phyloP scores from a whole-genome alignment of 441 rosid genomes.

The Theobroma grandiflorum region DNA sequence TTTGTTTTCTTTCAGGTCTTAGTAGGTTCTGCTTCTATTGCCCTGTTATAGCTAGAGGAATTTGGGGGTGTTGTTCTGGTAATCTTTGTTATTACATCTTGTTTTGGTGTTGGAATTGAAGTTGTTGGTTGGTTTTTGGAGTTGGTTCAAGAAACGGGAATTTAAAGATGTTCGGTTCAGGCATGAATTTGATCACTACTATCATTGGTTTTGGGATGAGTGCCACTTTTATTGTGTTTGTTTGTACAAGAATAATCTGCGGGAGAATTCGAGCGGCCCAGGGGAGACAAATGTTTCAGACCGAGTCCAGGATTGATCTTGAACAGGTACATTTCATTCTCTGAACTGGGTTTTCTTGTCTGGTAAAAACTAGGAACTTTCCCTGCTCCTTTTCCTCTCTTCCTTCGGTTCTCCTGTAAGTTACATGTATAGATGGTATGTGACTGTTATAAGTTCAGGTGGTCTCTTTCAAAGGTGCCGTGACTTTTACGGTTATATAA shows the following conservation, averaged over 20 bases:
- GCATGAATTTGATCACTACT: slow-evolving; percentile 61
- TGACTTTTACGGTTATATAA: not conserved
- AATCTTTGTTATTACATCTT: slow-evolving; percentile 2
- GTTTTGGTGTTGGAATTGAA: not conserved
- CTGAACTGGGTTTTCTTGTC: not conserved
- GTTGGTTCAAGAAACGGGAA: not conserved
- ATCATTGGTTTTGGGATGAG: slow-evolving; percentile 72
- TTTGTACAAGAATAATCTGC: slow-evolving; percentile 68
- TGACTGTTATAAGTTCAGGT: not conserved
- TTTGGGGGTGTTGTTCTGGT: not conserved
- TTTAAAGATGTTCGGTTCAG: slow-evolving; percentile 50
- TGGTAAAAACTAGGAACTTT: not conserved
- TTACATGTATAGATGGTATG: not conserved
- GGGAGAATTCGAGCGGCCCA: slow-evolving; percentile 52
- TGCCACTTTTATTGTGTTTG: slow-evolving; percentile 64
- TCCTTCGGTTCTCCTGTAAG: not conserved
- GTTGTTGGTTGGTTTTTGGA: not conserved
- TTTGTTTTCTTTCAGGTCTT: not conserved
- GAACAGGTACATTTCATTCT: slow-evolving; percentile 51
- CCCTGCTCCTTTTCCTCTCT: not conserved
- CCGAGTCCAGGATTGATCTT: slow-evolving; percentile 55
- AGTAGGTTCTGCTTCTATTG: not conserved
- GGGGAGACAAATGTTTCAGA: slow-evolving; percentile 54
- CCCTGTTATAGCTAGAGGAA: not conserved
- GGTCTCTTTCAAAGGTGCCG: no score